Percentiles rank a stretch among this genome's conserved stretches.
Evolutionary conservation across 2,329 filamentous ascomycete genomes (phyloP).

Genomic region (Colletotrichum falcatum): DNA sequence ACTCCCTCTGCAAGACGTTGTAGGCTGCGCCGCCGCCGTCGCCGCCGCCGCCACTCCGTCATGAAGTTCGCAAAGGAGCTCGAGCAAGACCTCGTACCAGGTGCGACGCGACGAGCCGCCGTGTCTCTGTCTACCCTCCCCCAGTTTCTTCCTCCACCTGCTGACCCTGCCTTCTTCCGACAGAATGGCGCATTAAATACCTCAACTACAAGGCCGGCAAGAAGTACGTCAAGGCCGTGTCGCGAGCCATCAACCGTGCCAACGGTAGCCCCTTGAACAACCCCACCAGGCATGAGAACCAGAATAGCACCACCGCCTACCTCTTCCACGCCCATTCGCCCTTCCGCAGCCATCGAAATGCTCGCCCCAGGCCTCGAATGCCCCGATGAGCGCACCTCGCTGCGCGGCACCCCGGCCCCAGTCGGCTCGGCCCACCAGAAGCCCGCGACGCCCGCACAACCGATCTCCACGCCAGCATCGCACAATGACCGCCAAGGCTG

Average conservation of each 20-base stretch:
- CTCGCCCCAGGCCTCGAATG: conserved; percentile 26
- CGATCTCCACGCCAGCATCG: conserved; percentile 43
- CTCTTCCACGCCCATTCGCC: conserved; percentile 27
- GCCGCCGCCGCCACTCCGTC: conserved; percentile 46
- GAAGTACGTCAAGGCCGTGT: conserved; percentile 89
- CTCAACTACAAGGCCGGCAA: conserved; percentile 96
- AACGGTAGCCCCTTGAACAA: conserved; percentile 27
- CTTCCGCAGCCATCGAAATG: conserved; percentile 17
- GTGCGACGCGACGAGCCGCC: conserved; percentile 54
- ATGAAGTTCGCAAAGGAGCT: conserved; percentile 83
- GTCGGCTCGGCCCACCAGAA: conserved; percentile 43
- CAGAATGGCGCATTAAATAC: conserved; percentile 94
- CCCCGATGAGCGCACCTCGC: conserved; percentile 42
- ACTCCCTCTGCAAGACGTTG: conserved; percentile 2
- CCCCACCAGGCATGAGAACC: conserved; percentile 21
- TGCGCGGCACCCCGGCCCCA: conserved; percentile 46
- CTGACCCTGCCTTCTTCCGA: background rate
- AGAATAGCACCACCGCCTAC: conserved; percentile 1
- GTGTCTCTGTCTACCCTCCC: conserved; percentile 13
- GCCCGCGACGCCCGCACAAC: conserved; percentile 41
- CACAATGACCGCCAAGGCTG: conserved; percentile 56
- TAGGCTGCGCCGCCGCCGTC: conserved; percentile 9
- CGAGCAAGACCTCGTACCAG: conserved; percentile 88
- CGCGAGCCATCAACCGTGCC: conserved; percentile 75
- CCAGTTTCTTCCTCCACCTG: background rate